Base-by-base conservation (phyloP, 2,329 filamentous ascomycete species). In the Salinomyces thailandicus region DNA sequence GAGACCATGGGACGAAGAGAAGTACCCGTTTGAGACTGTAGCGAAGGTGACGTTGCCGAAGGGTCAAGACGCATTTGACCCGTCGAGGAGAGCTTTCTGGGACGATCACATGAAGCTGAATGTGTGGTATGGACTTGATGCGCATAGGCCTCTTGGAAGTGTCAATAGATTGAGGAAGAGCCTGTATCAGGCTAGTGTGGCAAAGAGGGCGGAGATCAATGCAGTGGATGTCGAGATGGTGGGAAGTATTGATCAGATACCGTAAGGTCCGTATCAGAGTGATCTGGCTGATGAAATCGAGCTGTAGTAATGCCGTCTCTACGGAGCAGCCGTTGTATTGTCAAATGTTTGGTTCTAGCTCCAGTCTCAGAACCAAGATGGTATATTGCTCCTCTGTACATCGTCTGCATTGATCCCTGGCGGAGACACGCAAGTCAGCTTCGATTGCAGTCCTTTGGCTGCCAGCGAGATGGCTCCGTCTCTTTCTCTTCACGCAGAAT, bases 1-100 rank as follows among this genome's bases (percentile, higher is more conserved):
- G 7, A 41, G 50, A 6, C 49, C 51, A 2, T 58, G 53, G 55
- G 50, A 58, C 18, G 50, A 59, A 45, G 47, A 40, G 5, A 53
- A 52, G 13, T 46, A 48, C 11, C 53, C 51, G 2, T 58, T 53
- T 28, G 51, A 59, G 17, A 53, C 51, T 5, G 47, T 57, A 5
- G 54, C 44, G 2, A 50, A 42, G 3, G 30, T 57, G 1, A 45
- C 45, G 12, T 49, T 59, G 14, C 51, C 50, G 1, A 41, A 47
- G 9, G 37, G 40, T 7, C 51, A 59, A 31, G 44, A 57, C 33
- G 41, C 47, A 3, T 46, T 55, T 12, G 41, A 37, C 4, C 43
- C 51, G 2, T 35, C 46, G 28, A 38, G 54, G 5, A 41, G 48
- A 20, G 42, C 45, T 0, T 56, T 50, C 19, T 59, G n/a, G 50